Conservation (phyloP, 768 basidiomycete genomes). For the Termitomyces sp. region DNA sequence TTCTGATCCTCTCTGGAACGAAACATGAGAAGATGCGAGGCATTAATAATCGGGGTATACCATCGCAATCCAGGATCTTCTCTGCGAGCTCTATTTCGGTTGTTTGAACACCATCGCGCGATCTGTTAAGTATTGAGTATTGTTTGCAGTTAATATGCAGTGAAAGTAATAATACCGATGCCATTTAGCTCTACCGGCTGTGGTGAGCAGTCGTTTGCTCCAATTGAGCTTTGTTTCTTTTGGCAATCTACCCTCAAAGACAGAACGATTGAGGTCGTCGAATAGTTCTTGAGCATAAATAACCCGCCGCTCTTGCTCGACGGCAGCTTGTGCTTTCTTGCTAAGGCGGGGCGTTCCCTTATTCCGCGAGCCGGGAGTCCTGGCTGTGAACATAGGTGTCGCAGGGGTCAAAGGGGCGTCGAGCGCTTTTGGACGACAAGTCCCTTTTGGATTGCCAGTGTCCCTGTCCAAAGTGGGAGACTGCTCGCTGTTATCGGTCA, state of each 20-base stretch:
- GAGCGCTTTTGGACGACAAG: not conserved
- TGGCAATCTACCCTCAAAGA: conserved; percentile 57
- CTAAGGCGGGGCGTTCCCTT: conserved; percentile 13
- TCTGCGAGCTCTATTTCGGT: conserved; percentile 75
- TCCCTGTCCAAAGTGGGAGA: not conserved
- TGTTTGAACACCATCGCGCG: conserved; percentile 52
- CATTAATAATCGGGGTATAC: conserved; percentile 30
- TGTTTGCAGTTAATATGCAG: not conserved
- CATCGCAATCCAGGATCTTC: conserved; percentile 77
- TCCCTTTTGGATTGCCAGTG: not conserved
- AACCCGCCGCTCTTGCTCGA: conserved; percentile 41
- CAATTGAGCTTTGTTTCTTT: conserved; percentile 54
- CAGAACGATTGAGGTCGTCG: conserved; percentile 48
- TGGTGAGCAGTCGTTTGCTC: conserved; percentile 63
- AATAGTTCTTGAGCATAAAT: conserved; percentile 60
- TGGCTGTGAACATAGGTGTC: not conserved
- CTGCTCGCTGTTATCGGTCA: not conserved
- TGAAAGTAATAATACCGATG: conserved; percentile 37
- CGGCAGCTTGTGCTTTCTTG: conserved; percentile 40
- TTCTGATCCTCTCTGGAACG: conserved; percentile 65
- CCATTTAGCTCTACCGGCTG: conserved; percentile 70
- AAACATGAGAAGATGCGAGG: not conserved
- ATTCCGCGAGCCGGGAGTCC: not conserved
- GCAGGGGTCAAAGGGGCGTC: not conserved
- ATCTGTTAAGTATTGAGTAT: conserved; percentile 28